Conservation (phyloP, 2,329 filamentous ascomycete species). For the Arthrobotrys conoides region DNA sequence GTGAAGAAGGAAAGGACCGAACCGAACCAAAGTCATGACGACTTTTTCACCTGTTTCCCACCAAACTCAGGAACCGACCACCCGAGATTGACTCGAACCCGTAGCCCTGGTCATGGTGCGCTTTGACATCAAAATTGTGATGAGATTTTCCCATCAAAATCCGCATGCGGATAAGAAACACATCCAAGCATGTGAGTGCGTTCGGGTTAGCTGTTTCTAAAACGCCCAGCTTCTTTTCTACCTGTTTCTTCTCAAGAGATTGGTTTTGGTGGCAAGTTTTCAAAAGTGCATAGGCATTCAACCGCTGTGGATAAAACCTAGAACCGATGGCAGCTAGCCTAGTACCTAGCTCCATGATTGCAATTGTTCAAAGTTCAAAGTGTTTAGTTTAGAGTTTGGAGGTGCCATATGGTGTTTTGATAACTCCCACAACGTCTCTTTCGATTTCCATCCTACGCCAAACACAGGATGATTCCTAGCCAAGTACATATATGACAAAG, state of each 20-base stretch:
- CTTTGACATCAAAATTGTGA: slow-evolving; percentile 39
- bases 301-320: too few relatives aligned
- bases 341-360: too few relatives aligned
- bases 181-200: not conserved
- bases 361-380: too few relatives aligned
- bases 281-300: too few relatives aligned
- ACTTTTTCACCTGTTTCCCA: not conserved
- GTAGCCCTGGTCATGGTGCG: not conserved
- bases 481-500: not conserved
- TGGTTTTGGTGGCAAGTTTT: not conserved
- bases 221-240: slow-evolving; percentile 4
- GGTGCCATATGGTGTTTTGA: not conserved
- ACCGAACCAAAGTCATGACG: not conserved
- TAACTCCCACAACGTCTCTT: not conserved
- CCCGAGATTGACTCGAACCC: not conserved
- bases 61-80: not conserved
- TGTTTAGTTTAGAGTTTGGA: too few relatives aligned
- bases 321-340: too few relatives aligned
- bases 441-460: too few relatives aligned
- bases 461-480: not conserved
- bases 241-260: not conserved
- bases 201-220: not conserved
- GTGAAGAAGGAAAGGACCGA: too few relatives aligned
- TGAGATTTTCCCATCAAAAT: slow-evolving; percentile 21
- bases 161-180: slow-evolving; percentile 33